Evolutionary conservation across 176 grass and related monocot species (phyloP).

Genomic region (Poa pratensis): DNA sequence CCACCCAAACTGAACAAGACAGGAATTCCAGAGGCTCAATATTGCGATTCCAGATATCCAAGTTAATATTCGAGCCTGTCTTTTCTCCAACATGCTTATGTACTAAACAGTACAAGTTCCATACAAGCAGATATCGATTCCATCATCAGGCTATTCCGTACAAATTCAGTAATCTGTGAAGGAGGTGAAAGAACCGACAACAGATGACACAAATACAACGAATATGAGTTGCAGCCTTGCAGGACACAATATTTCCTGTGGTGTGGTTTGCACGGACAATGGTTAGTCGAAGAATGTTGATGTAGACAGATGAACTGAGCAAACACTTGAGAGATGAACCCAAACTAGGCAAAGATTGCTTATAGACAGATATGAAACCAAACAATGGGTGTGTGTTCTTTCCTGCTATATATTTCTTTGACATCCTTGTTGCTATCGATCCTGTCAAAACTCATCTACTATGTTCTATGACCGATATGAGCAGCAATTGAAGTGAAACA

Average conservation of each 20-base stretch:
- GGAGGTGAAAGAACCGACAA: background rate
- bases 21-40: background rate
- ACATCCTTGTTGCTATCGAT: background rate
- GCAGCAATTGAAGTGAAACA: background rate
- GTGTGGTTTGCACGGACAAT: background rate
- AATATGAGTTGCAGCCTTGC: background rate
- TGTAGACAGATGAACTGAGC: background rate
- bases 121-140: background rate
- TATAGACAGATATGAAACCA: background rate
- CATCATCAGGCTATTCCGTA: background rate
- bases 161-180: background rate
- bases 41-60: background rate
- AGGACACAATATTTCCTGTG: too few species aligned
- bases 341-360: background rate
- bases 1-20: too few species aligned
- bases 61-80: background rate
- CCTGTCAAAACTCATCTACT: background rate
- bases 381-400: background rate
- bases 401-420: constrained; percentile 6
- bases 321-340: background rate
- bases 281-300: background rate
- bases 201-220: background rate
- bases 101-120: background rate
- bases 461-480: background rate
- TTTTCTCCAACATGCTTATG: background rate